phyloP scores from a whole-genome alignment of 495 filamentous ascomycete genomes.

The Aspergillus asperescens region DNA sequence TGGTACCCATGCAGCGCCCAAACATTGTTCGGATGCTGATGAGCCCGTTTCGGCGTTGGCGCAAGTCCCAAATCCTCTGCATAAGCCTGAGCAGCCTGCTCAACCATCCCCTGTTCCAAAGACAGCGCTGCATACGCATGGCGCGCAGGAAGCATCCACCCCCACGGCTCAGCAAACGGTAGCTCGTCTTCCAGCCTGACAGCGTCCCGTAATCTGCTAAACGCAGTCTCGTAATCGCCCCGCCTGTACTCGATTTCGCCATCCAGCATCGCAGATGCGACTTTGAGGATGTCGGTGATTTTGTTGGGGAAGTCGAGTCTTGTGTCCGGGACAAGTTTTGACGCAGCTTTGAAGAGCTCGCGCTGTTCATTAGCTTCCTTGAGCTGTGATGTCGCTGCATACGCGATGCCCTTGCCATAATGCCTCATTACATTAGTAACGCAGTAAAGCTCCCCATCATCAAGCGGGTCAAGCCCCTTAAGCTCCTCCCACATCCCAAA shows the following conservation, averaged over 20 bases:
- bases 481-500: constrained; percentile 63
- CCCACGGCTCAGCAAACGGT: constrained; percentile 63
- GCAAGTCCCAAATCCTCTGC: constrained; percentile 54
- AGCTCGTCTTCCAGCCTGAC: constrained; percentile 49
- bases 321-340: constrained; percentile 42
- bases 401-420: constrained; percentile 60
- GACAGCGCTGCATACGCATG: constrained; percentile 59
- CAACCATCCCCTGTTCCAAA: constrained; percentile 51
- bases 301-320: constrained; percentile 62
- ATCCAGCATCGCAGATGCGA: constrained; percentile 59
- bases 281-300: constrained; percentile 51
- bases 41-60: constrained; percentile 46
- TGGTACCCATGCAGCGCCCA: constrained; percentile 60
- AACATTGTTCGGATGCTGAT: constrained; percentile 59
- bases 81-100: constrained; percentile 50
- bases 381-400: constrained; percentile 47
- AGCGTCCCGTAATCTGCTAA: constrained; percentile 46
- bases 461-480: constrained; percentile 41
- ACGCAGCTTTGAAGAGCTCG: constrained; percentile 40
- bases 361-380: constrained; percentile 43
- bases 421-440: constrained; percentile 57
- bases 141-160: constrained; percentile 59
- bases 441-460: constrained; percentile 52
- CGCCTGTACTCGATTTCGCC: constrained; percentile 63
- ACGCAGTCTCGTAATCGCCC: constrained; percentile 50